phyloP scores from a whole-genome alignment of 768 basidiomycete species.

The Suillus decipiens region DNA sequence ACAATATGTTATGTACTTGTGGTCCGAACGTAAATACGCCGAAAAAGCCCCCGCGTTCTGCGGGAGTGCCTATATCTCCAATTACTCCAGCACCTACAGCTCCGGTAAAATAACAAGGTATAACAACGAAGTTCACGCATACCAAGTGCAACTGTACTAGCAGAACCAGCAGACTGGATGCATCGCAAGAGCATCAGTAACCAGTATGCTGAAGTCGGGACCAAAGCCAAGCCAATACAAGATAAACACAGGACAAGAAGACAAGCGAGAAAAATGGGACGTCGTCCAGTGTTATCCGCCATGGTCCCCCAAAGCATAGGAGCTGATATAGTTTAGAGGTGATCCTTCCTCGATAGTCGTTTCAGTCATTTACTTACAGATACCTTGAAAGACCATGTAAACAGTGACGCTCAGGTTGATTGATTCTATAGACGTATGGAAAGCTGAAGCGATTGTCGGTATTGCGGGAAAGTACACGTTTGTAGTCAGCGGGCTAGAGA shows the following conservation, averaged over 20 bases:
- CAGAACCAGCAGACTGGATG: constrained; percentile 76
- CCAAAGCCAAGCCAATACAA: constrained; percentile 62
- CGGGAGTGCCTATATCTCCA: constrained; percentile 71
- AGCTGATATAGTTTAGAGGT: constrained; percentile 34
- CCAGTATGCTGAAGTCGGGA: constrained; percentile 69
- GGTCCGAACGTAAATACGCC: constrained; percentile 69
- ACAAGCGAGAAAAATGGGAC: constrained; percentile 64
- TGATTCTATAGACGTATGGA: constrained; percentile 65
- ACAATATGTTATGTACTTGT: constrained; percentile 40
- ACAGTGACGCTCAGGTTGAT: constrained; percentile 79
- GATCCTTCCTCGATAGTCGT: not conserved
- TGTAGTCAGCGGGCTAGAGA: constrained; percentile 61
- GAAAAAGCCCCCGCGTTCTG: constrained; percentile 74
- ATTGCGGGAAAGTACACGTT: constrained; percentile 84
- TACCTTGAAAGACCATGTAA: constrained; percentile 53
- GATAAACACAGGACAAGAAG: constrained; percentile 62
- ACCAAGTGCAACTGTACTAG: constrained; percentile 78
- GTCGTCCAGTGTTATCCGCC: constrained; percentile 64
- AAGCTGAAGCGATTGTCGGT: constrained; percentile 57
- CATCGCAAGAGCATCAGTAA: constrained; percentile 78
- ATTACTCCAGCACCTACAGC: constrained; percentile 69
- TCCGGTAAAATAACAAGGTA: constrained; percentile 4
- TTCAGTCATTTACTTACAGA: constrained; percentile 35
- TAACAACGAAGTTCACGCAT: constrained; percentile 11
- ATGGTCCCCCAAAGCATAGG: constrained; percentile 64